phyloP scores from a whole-genome alignment of 1,284 basidiomycete species.

The Ceratobasidium sp. region DNA sequence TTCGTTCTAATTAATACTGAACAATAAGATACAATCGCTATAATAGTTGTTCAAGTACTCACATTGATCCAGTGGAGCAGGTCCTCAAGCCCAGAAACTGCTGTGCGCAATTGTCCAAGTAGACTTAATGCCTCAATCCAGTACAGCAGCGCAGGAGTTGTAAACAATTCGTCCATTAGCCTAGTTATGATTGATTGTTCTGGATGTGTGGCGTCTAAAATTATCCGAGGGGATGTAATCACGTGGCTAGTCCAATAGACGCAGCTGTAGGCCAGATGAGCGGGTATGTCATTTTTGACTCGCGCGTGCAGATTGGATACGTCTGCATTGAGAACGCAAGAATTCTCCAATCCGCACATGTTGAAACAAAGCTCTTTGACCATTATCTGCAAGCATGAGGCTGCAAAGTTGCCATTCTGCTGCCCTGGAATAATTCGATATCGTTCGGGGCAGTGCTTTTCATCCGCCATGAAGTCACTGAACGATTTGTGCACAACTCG shows the following conservation, averaged over 20 bases:
- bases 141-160: neutral
- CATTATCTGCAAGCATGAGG: slow-evolving; percentile 21
- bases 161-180: neutral
- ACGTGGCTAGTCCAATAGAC: slow-evolving; percentile 1
- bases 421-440: neutral
- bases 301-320: slow-evolving; percentile 11
- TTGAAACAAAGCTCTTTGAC: neutral
- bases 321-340: slow-evolving; percentile 9
- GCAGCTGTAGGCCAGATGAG: neutral
- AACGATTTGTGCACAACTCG: slow-evolving; percentile 24
- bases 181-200: neutral
- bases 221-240: neutral
- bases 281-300: neutral
- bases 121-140: slow-evolving; percentile 28
- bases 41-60: neutral
- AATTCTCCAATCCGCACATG: slow-evolving; percentile 17
- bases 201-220: neutral
- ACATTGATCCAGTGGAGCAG: neutral
- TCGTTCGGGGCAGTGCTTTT: neutral
- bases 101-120: neutral
- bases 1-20: neutral
- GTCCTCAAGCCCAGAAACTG: neutral
- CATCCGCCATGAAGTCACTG: slow-evolving; percentile 19
- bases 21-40: neutral
- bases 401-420: slow-evolving; percentile 18